Evolutionary conservation across 768 basidiomycete genomes (phyloP).

Genomic region (Pleurotus eryngii): DNA sequence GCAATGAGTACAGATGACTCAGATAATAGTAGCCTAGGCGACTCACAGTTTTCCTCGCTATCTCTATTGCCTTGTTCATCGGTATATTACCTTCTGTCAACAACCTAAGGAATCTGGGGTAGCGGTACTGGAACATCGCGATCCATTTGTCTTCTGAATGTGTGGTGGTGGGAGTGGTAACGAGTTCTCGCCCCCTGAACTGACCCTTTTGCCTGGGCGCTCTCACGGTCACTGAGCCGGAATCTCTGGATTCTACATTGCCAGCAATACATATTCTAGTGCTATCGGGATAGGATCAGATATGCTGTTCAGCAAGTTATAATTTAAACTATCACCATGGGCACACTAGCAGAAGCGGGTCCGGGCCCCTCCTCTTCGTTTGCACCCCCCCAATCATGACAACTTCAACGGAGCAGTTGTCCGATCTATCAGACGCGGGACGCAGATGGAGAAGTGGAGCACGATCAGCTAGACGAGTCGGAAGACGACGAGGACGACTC

Average conservation of each 20-base stretch:
- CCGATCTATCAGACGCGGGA: background rate
- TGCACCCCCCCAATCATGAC: background rate
- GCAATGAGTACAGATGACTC: background rate
- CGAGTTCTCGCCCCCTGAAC: background rate
- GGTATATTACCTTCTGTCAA: slow-evolving; percentile 56
- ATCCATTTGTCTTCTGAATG: slow-evolving; percentile 11
- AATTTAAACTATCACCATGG: background rate
- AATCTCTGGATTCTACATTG: background rate
- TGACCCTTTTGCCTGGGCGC: background rate
- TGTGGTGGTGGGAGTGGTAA: background rate
- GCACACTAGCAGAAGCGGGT: background rate
- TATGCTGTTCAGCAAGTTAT: too few relatives aligned
- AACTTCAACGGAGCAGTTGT: background rate
- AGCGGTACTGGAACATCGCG: slow-evolving; percentile 51
- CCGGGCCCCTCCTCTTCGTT: background rate
- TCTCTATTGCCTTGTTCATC: slow-evolving; percentile 62
- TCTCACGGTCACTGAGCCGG: background rate
- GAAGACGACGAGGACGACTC: background rate
- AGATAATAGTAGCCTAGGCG: background rate
- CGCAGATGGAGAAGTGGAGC: too few relatives aligned
- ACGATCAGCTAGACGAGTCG: too few relatives aligned
- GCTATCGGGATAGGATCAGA: too few relatives aligned
- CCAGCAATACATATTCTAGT: background rate
- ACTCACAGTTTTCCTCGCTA: slow-evolving; percentile 69
- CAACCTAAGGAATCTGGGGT: slow-evolving; percentile 61